phyloP scores from a whole-genome alignment of 2,329 filamentous ascomycete species.

The Orbilia oligospora region DNA sequence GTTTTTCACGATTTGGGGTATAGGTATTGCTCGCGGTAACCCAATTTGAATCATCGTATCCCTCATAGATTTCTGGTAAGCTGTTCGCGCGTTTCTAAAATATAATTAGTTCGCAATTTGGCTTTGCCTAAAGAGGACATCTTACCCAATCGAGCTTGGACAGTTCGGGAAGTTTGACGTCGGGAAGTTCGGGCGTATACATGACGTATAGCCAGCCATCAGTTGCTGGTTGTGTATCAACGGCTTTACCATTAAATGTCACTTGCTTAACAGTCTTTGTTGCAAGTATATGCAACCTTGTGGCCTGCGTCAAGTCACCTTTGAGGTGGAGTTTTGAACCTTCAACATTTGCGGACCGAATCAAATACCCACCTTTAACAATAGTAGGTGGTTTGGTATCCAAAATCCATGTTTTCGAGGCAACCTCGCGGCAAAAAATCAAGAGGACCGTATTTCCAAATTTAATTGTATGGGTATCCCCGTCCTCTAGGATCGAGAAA shows the following conservation, averaged over 20 bases:
- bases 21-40: conserved; percentile 72
- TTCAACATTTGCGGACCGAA: conserved; percentile 74
- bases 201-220: conserved; percentile 70
- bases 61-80: conserved; percentile 76
- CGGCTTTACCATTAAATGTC: conserved; percentile 73
- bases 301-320: conserved; percentile 80
- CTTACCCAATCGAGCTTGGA: conserved; percentile 72
- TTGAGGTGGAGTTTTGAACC: conserved; percentile 74
- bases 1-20: conserved; percentile 74
- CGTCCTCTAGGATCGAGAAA: conserved; percentile 46
- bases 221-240: conserved; percentile 67
- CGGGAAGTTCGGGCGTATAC: conserved; percentile 70
- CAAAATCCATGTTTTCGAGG: conserved; percentile 51
- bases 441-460: conserved; percentile 42
- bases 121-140: neutral
- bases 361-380: conserved; percentile 75
- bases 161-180: conserved; percentile 73
- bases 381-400: conserved; percentile 69
- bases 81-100: conserved; percentile 76
- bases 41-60: conserved; percentile 81
- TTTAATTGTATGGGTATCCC: conserved; percentile 24
- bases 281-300: conserved; percentile 77
- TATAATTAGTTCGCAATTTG: neutral
- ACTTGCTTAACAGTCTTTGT: conserved; percentile 71
- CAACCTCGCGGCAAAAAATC: conserved; percentile 45